Evolutionary conservation across 805 yeast species (phyloP), one percentile per base, ranked within the genome.

Genomic region (Candida chilensis): DNA sequence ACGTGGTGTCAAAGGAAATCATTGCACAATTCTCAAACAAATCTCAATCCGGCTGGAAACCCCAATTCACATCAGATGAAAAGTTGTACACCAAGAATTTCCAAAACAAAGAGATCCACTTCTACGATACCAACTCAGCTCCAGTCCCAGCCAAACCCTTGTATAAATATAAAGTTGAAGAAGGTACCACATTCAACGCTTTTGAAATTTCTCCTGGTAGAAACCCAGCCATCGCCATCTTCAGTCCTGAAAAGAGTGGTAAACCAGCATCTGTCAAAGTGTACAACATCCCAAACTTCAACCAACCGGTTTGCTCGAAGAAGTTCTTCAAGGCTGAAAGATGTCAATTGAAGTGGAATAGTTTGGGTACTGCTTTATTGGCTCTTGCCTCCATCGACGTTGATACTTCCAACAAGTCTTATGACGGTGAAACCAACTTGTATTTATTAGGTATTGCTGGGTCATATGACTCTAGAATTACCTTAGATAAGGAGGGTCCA

Each of bases 341-440:
- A 40, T 92, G 96, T 56, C 79, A 74, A 44, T 72, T 92, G 61
- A 80, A 74, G 52, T 92, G 99, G 99, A 92, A 94, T 56, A 71
- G 76, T 20, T 68, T 87, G 39, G 99, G 99, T 36, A 92, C 96
- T 36, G 94, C 96, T 5, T 66, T 90, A 37, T 64, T 94, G 48
- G 96, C 95, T 28, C 70, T 88, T 44, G 94, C 96, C 4, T 82
- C 92, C 27, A 92, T 96, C 17, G 98, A 92, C 57, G 95, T 90
- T 43, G 98, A 92, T 58, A 68, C 92, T 19, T 74, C 94, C 20
- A 94, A 94, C 54, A 79, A 90, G 64, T 81, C 94, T 2, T 92
- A 92, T 61, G 92, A 92, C 51, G 99, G 99, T 42, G 97, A 92
- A 62, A 85, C 95, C 31, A 86, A 90, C 37, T 65, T 92, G 42